Evolutionary conservation across 2,329 filamentous ascomycete species (phyloP).

Genomic region (Plenodomus tracheiphilus): DNA sequence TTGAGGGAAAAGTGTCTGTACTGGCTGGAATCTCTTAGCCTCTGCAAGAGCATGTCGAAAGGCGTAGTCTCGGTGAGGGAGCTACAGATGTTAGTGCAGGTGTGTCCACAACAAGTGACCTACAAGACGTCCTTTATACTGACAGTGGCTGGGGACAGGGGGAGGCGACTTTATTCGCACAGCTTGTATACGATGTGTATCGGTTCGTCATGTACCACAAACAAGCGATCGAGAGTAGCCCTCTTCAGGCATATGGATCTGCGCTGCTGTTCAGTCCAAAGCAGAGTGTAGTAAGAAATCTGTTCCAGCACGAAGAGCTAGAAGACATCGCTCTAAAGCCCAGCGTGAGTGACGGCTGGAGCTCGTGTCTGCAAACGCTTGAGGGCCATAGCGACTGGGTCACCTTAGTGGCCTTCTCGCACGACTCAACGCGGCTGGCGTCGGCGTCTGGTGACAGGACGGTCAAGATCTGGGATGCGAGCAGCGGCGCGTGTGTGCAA

Average conservation of each 20-base stretch:
- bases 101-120: background rate
- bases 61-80: constrained; percentile 16
- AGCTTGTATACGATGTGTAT: constrained; percentile 11
- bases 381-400: constrained; percentile 20
- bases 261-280: constrained; percentile 26
- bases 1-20: background rate
- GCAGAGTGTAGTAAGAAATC: constrained; percentile 16
- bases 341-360: constrained; percentile 9
- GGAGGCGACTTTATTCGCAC: background rate
- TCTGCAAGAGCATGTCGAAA: constrained; percentile 13
- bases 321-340: constrained; percentile 14
- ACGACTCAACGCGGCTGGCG: constrained; percentile 11
- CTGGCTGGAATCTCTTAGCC: constrained; percentile 17
- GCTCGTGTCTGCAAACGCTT: constrained; percentile 23
- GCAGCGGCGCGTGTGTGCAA: constrained; percentile 13
- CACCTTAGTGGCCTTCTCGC: constrained; percentile 27
- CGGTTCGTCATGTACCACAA: constrained; percentile 29
- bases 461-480: constrained; percentile 13
- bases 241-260: constrained; percentile 30
- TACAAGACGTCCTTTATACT: background rate
- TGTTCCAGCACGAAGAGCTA: constrained; percentile 20
- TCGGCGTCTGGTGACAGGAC: constrained; percentile 8
- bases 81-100: constrained; percentile 9
- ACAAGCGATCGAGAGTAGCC: constrained; percentile 19
- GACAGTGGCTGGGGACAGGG: background rate